A percentile compares a stretch with the other conserved stretches of the same genome.
Conservation (phyloP, 1,284 basidiomycete genomes). For the Leccinum solheimii region DNA sequence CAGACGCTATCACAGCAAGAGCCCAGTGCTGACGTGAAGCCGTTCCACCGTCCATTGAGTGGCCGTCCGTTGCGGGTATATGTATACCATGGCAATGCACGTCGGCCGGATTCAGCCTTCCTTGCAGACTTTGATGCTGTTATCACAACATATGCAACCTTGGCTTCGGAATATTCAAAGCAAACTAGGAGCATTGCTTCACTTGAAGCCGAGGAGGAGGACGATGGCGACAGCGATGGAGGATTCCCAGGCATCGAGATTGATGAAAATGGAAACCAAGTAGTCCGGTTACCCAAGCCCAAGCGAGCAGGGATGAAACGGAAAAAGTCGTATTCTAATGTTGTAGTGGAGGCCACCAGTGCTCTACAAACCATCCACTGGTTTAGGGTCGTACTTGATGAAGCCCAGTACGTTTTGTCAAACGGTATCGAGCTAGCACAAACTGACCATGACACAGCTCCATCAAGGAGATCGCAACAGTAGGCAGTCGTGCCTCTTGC, state of each 20-base stretch:
- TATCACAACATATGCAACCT: conserved; percentile 95
- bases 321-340: conserved; percentile 60
- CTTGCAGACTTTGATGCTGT: conserved; percentile 96
- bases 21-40: conserved; percentile 38
- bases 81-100: conserved; percentile 92
- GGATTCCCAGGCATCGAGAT: conserved; percentile 58
- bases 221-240: conserved; percentile 68
- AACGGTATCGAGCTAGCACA: conserved; percentile 1
- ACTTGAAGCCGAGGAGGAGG: conserved; percentile 64
- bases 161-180: conserved; percentile 94
- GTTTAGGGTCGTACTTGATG: conserved; percentile 97
- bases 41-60: conserved; percentile 40
- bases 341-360: conserved; percentile 66
- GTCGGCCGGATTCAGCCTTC: conserved; percentile 82
- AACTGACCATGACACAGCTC: conserved; percentile 54
- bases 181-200: conserved; percentile 67
- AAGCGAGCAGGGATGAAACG: conserved; percentile 66
- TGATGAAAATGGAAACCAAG: conserved; percentile 67
- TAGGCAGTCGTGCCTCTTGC: conserved; percentile 93
- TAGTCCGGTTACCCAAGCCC: conserved; percentile 53
- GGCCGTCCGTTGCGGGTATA: conserved; percentile 78
- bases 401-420: conserved; percentile 82
- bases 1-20: conserved; percentile 38
- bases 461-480: conserved; percentile 95
- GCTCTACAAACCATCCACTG: conserved; percentile 95